phyloP scores from a whole-genome alignment of 2,329 filamentous ascomycete species.

The Dactylonectria macrodidyma region DNA sequence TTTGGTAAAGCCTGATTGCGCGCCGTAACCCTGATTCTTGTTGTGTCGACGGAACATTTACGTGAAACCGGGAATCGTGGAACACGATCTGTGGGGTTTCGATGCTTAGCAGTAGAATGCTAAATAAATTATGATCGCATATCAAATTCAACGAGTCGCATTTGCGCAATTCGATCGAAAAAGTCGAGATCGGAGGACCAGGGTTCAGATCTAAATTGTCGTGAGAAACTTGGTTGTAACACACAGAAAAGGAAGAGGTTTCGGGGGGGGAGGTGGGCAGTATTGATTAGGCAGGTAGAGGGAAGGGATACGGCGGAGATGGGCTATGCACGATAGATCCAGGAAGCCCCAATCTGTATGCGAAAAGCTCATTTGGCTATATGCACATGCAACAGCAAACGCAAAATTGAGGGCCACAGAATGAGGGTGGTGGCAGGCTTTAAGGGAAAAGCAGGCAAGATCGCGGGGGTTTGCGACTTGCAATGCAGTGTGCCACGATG shows the following conservation, averaged over 20 bases:
- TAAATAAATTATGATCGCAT: conserved; percentile 26
- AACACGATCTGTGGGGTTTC: conserved; percentile 26
- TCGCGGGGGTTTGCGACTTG: conserved; percentile 24
- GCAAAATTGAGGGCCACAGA: conserved; percentile 6
- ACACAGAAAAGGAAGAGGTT: conserved; percentile 25
- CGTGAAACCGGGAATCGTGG: conserved; percentile 40
- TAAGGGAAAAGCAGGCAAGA: conserved; percentile 24
- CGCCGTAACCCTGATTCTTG: conserved; percentile 49
- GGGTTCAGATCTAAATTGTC: conserved; percentile 23
- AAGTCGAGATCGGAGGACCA: conserved; percentile 16
- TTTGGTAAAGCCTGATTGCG: conserved; percentile 37
- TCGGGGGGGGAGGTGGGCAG: conserved; percentile 30
- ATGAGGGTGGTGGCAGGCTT: conserved; percentile 3
- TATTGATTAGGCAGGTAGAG: conserved; percentile 33
- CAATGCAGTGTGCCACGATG: conserved; percentile 34
- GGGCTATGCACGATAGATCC: conserved; percentile 41
- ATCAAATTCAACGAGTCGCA: conserved; percentile 19
- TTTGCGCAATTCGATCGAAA: conserved; percentile 8
- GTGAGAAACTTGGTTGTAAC: conserved; percentile 30
- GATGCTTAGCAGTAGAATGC: conserved; percentile 18
- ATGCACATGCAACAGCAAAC: conserved; percentile 21
- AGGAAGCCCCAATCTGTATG: conserved; percentile 16
- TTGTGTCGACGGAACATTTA: conserved; percentile 58
- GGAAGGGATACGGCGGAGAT: conserved; percentile 33
- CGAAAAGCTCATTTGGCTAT: conserved; percentile 6